Evolutionary conservation across 805 yeast genomes (phyloP), one percentile per base, ranked within the genome.

Genomic region (Metschnikowia picachoensis): DNA sequence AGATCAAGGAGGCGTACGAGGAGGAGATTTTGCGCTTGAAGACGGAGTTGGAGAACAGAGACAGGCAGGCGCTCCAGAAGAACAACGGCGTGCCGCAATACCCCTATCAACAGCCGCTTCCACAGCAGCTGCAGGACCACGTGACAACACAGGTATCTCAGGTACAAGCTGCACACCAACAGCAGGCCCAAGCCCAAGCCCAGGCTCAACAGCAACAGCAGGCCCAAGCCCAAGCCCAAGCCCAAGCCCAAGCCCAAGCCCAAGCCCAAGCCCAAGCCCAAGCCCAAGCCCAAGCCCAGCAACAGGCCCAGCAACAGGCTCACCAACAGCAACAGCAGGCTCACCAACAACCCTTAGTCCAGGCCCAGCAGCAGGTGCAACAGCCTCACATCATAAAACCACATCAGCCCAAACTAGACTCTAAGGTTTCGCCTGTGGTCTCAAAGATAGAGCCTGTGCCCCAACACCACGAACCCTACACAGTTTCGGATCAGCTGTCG

Each of bases 1-100:
- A 88, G 63, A 87, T 94, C 78, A 91, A 92, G 70, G 97, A 92
- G 61, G 90, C 91, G 39, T 94, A 92, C 68, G 97, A 92, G 66
- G 96, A 87, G 59, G 98, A 92, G 68, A 86, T 94, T 46, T 73
- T 80, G 62, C 77, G 94, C 56, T 77, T 92, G 66, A 90, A 92
- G 66, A 81, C 83, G 52, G 96, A 90, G 64, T 75, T 92, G 55
- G 96, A 89, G 58, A 80, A 77, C 60, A 76, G 91, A 58, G 95
- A 87, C 62, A 77, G 92, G 64, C 77, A 64, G 55, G 66, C 68
- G 37, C 62, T 60, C 50, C 72, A 61, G 47, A 70, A 60, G 49
- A 67, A 45, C 76, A 72, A 50, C 76, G 70, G 47, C 72, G 64
- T 44, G 44, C 72, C 65, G 39, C 61, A 56, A 41, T 72, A 63